These are phyloP conservation scores for Colletotrichum costaricense DNA, from an alignment of 2,329 filamentous ascomycete genomes.

Conservation along the genomic window DNA sequence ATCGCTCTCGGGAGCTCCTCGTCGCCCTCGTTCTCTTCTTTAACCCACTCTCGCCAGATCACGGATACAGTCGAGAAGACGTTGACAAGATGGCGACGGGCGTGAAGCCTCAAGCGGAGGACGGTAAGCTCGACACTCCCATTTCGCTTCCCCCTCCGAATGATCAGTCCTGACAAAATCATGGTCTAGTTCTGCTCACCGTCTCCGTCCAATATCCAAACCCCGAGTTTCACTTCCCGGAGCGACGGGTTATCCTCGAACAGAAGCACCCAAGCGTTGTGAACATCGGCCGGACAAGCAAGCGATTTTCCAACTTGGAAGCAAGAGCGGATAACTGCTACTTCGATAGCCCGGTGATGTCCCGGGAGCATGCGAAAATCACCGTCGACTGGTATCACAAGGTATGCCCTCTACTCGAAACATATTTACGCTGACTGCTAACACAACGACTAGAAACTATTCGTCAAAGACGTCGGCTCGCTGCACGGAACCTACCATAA, in stretches of 20 bases:
- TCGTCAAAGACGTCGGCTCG: conserved; percentile 59
- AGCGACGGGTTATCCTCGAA: conserved; percentile 44
- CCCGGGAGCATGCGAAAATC: conserved; percentile 72
- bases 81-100: conserved; percentile 25
- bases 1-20: neutral
- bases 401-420: conserved; percentile 47
- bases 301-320: conserved; percentile 46
- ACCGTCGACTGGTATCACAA: conserved; percentile 54
- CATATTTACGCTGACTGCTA: neutral
- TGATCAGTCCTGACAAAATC: conserved; percentile 28
- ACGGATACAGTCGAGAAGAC: neutral
- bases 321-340: conserved; percentile 67
- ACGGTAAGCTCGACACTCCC: conserved; percentile 10
- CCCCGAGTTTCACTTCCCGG: conserved; percentile 32
- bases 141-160: neutral
- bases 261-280: conserved; percentile 31
- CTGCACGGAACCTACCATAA: conserved; percentile 66
- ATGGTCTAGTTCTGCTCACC: conserved; percentile 44
- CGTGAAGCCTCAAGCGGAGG: conserved; percentile 17
- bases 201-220: conserved; percentile 41
- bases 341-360: conserved; percentile 80
- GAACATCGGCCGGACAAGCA: conserved; percentile 58
- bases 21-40: neutral
- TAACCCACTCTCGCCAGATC: neutral
- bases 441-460: conserved; percentile 51